Base-by-base conservation (phyloP, 768 basidiomycete species). In the Rhodotorula toruloides region DNA sequence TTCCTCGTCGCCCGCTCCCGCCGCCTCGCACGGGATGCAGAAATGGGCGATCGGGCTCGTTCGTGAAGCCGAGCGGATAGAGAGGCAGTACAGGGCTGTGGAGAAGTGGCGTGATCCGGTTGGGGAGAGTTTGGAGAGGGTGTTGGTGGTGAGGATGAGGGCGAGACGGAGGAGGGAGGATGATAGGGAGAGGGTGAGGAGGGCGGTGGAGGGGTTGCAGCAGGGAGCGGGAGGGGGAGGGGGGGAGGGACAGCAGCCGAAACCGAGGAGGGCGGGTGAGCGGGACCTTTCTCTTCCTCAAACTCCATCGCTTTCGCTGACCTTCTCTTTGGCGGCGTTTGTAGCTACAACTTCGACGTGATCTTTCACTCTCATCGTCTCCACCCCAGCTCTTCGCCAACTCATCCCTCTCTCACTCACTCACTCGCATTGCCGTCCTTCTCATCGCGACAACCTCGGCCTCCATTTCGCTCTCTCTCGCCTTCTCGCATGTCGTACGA, bases 81-180 rank as follows among this genome's bases (percentile, higher is more conserved):
- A 71, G 49, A 31, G 70, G 31, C 62, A 63, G 40, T 67, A 66
- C 37, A 34, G 70, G n/a, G 63, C 58, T 10, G 62, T 61, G 9
- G 65, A 64, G 49, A 61, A 63, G 62, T 71, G 70, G 70, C 40
- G 70, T 12, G 70, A 71, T 48, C 70, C 70, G 34, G 31, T 71
- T 22, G 70, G 70, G 10, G 70, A 71, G 58, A 63, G 61, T 31
- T 48, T 71, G 43, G 65, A 71, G 58, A 54, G 70, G 42, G 70
- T 67, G 2, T 34, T 71, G 31, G 27, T 43, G 37, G 47, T 40
- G 42, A 34, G 54, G 31, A 21, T 43, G 37, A 34, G 46, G 49
- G 44, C 39, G 57, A 37, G 29, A 43, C 25, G 47, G 21, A 21
- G 37, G 5, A 49, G 29, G 17, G 63, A 43, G 40, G 63, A 42